Conservation (phyloP, 2,329 filamentous ascomycete genomes). For the Didymosphaeria variabile region DNA sequence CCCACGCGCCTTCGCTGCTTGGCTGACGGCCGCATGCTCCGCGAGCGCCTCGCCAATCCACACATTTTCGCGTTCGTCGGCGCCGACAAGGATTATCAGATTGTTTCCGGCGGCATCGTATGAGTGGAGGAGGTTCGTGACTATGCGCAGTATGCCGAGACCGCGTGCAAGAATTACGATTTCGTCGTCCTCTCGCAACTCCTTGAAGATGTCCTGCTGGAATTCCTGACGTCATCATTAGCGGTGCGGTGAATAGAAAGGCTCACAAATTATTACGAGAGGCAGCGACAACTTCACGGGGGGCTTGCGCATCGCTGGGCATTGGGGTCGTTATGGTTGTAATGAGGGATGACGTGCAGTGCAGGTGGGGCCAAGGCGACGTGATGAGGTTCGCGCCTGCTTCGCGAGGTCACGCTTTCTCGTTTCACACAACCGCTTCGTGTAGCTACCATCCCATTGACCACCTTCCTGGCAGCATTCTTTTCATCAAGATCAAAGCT, state of each 20-base stretch:
- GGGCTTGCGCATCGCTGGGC: constrained; percentile 56
- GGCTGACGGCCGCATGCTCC: constrained; percentile 92
- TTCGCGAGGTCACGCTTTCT: constrained; percentile 23
- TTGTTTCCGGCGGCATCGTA: constrained; percentile 97
- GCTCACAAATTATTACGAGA: constrained; percentile 59
- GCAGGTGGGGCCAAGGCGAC: constrained; percentile 25
- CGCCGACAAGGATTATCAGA: constrained; percentile 85
- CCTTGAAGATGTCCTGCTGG: constrained; percentile 89
- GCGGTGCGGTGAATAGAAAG: constrained; percentile 12
- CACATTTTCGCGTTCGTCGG: constrained; percentile 90
- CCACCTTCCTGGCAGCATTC: no score
- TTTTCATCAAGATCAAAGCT: no score
- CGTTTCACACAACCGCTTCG: no score
- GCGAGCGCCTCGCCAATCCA: constrained; percentile 97
- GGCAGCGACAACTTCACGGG: constrained; percentile 85
- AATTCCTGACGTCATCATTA: constrained; percentile 68
- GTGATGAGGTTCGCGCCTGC: constrained; percentile 24
- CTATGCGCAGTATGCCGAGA: constrained; percentile 87
- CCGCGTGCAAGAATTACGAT: constrained; percentile 91
- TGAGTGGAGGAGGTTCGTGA: constrained; percentile 95
- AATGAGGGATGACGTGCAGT: constrained; percentile 27
- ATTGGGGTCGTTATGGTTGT: constrained; percentile 36
- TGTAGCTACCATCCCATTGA: no score
- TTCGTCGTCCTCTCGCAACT: constrained; percentile 81
- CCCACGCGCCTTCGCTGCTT: constrained; percentile 80